phyloP scores from a whole-genome alignment of 2,329 filamentous ascomycete species.

The Cephalotrichum gorgonifer region DNA sequence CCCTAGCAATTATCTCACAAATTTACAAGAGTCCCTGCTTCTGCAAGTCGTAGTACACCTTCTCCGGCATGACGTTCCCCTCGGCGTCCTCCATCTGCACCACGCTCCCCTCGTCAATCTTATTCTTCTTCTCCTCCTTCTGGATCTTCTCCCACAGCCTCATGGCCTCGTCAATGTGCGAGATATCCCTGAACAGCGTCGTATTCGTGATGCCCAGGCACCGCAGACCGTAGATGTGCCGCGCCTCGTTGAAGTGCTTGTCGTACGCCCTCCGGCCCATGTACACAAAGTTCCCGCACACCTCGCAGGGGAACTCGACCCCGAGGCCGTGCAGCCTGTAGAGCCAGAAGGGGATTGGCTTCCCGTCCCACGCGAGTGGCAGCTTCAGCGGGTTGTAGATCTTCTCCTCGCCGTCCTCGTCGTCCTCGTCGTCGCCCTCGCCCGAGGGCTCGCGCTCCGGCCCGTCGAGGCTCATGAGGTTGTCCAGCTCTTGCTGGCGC shows the following conservation, averaged over 20 bases:
- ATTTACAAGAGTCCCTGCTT: slow-evolving; percentile 74
- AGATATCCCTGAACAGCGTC: slow-evolving; percentile 87
- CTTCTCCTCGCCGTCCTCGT: slow-evolving; percentile 70
- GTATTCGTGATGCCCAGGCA: slow-evolving; percentile 91
- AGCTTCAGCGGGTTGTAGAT: slow-evolving; percentile 97
- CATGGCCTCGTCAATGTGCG: slow-evolving; percentile 78
- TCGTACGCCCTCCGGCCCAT: slow-evolving; percentile 94
- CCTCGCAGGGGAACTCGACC: slow-evolving; percentile 90
- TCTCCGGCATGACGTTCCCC: slow-evolving; percentile 98
- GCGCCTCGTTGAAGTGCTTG: slow-evolving; percentile 93
- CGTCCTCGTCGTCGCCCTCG: slow-evolving; percentile 56
- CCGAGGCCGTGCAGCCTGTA: slow-evolving; percentile 94
- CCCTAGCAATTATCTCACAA: not conserved
- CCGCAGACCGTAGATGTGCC: slow-evolving; percentile 88
- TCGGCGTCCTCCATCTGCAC: slow-evolving; percentile 98
- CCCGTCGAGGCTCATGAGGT: slow-evolving; percentile 50
- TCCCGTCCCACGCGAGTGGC: slow-evolving; percentile 94
- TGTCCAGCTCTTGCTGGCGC: slow-evolving; percentile 85
- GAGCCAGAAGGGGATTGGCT: slow-evolving; percentile 97
- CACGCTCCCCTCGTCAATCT: slow-evolving; percentile 67
- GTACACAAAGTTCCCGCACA: slow-evolving; percentile 98
- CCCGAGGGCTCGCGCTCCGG: slow-evolving; percentile 18
- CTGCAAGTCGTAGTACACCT: slow-evolving; percentile 91
- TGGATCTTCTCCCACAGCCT: slow-evolving; percentile 91
- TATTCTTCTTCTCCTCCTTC: slow-evolving; percentile 68